Conservation (phyloP, 495 filamentous ascomycete genomes). For the Xylaria cubensis region DNA sequence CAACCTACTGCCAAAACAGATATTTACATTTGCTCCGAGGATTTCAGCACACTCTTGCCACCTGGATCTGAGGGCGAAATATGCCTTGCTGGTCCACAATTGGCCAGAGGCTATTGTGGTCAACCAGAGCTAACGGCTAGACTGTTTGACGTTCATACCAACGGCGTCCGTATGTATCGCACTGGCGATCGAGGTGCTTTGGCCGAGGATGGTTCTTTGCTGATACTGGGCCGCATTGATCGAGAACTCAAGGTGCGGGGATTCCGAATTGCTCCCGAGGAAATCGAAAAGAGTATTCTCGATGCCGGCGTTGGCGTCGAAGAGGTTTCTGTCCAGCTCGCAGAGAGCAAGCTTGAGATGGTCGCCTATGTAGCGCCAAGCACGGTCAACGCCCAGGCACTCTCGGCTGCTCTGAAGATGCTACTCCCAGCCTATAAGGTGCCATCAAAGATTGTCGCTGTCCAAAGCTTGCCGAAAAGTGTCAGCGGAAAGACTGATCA, state of each 20-base stretch:
- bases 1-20: background rate
- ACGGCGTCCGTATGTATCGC: slow-evolving; percentile 6
- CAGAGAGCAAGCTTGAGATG: background rate
- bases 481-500: slow-evolving; percentile 12
- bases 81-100: background rate
- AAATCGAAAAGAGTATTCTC: background rate
- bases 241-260: slow-evolving; percentile 6
- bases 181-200: background rate
- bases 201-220: background rate
- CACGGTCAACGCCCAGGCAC: background rate
- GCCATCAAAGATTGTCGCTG: background rate
- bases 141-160: background rate
- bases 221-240: background rate
- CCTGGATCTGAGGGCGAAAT: background rate
- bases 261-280: slow-evolving; percentile 7
- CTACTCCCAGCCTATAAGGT: background rate
- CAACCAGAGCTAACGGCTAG: background rate
- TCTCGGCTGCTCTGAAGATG: background rate
- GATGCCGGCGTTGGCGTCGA: background rate
- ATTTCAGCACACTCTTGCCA: background rate
- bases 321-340: background rate
- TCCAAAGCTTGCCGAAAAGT: background rate
- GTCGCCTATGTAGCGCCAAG: background rate
- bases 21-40: slow-evolving; percentile 10
- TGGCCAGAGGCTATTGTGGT: slow-evolving; percentile 4